Conservation (phyloP, 1,139 yeast species). For the Suhomyces choctaworum region DNA sequence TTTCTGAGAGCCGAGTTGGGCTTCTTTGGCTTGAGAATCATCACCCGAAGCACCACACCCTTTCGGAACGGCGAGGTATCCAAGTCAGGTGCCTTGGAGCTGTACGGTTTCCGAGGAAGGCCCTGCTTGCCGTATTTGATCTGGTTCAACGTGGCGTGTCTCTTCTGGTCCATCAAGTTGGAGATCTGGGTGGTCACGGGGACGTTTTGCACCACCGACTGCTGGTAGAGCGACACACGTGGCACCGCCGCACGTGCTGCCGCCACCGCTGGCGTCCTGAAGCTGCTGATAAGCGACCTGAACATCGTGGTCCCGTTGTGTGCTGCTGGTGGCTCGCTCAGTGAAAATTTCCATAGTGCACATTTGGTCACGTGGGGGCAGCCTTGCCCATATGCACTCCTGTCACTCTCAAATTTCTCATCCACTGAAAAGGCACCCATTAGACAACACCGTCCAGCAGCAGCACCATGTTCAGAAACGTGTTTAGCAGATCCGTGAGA, state of each 20-base stretch:
- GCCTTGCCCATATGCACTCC: no score
- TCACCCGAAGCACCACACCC: constrained; percentile 92
- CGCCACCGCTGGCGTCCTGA: constrained; percentile 2
- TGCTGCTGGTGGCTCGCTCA: not conserved
- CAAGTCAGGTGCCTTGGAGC: constrained; percentile 75
- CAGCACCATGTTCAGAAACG: constrained; percentile 34
- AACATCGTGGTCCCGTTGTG: constrained; percentile 12
- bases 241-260: constrained; percentile 2
- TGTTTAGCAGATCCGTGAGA: constrained; percentile 32
- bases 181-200: constrained; percentile 15
- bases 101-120: constrained; percentile 48
- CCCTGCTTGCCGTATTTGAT: constrained; percentile 64
- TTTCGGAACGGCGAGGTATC: constrained; percentile 80
- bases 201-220: constrained; percentile 9
- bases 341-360: constrained; percentile 3
- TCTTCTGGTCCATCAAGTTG: constrained; percentile 33
- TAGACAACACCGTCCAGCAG: not conserved
- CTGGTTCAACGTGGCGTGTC: constrained; percentile 73
- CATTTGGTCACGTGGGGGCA: constrained; percentile 2
- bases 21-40: constrained; percentile 94
- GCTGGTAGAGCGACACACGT: constrained; percentile 12
- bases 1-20: constrained; percentile 98
- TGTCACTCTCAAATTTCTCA: constrained; percentile 9
- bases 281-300: constrained; percentile 15
- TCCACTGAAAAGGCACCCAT: constrained; percentile 10